Evolutionary conservation across 805 yeast genomes (phyloP), one percentile per base, ranked within the genome.

Genomic region (Candida awuae): DNA sequence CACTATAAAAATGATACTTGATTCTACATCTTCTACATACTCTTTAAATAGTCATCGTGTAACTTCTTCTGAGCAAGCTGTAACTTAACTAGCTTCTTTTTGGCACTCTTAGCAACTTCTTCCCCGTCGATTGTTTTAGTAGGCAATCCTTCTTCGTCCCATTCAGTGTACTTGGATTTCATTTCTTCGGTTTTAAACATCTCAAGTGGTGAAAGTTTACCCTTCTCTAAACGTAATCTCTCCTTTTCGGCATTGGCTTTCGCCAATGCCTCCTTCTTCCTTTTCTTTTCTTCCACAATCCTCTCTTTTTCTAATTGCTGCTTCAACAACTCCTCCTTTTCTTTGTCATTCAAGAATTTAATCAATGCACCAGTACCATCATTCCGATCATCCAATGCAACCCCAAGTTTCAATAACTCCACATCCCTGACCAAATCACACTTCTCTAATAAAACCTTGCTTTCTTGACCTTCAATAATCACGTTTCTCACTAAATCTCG

Each of bases 141-240:
- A 15, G 98, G 98, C 14, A 92, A 42, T 1, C 98, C 98, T 26
- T 70, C 62, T 19, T 72, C 88, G 56, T 92, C 97, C 84, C 90
- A 92, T 54, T 75, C 83, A 8, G 75, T 60, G 57, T 75, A 92
- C 7, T 55, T 37, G 15, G 42, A 38, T 10, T 34, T 38, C 34
- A 51, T 45, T 41, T 71, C 73, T 5, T 54, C 61, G 39, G 73
- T 73, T 51, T 68, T 71, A 65, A 88, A 92, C 77, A 92, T 62
- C 19, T 83, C 88, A 29, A 55, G 43, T 2, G 97, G 95, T 8
- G 76, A 56, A 3, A 78, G 48, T 53, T 75, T 77, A 45, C 90
- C 83, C 61, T 80, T 84, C 38, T 68, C 83, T 34, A 67, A 51
- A 51, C 75, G 68, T 49, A 79, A 86, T 39, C 58, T 61, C 49